phyloP scores from a whole-genome alignment of 805 yeast species.

The Kodamaea sagamina region DNA sequence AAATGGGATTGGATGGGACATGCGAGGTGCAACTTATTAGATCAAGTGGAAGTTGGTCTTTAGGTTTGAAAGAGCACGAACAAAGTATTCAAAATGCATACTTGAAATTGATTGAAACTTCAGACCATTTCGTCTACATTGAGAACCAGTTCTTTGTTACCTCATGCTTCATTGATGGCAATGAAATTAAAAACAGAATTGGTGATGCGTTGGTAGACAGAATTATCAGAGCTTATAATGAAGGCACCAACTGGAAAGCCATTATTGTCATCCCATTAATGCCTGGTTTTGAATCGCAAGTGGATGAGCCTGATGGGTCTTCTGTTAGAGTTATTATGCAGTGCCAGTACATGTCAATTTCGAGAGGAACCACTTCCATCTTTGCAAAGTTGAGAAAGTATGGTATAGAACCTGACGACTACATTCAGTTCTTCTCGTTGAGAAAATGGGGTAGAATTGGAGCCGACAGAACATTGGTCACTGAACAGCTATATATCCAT shows the following conservation, averaged over 20 bases:
- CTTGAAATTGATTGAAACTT: constrained; percentile 82
- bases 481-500: constrained; percentile 92
- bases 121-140: constrained; percentile 89
- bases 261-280: constrained; percentile 88
- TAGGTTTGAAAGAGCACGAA: constrained; percentile 83
- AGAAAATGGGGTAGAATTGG: constrained; percentile 97
- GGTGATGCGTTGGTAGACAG: constrained; percentile 98
- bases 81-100: constrained; percentile 92
- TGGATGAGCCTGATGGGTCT: constrained; percentile 91
- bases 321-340: constrained; percentile 95
- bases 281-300: constrained; percentile 96
- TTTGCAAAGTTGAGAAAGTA: constrained; percentile 76
- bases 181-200: constrained; percentile 78
- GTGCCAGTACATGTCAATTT: constrained; percentile 91
- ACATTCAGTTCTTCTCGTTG: constrained; percentile 87
- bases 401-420: constrained; percentile 87
- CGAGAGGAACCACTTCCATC: constrained; percentile 85
- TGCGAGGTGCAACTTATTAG: constrained; percentile 90
- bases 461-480: constrained; percentile 65
- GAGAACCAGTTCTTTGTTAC: constrained; percentile 96
- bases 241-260: constrained; percentile 83
- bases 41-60: constrained; percentile 91
- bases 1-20: constrained; percentile 68
- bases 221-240: constrained; percentile 82
- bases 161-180: constrained; percentile 83